Conservation (phyloP, 129 eudicot genomes). For the Calendula officinalis region DNA sequence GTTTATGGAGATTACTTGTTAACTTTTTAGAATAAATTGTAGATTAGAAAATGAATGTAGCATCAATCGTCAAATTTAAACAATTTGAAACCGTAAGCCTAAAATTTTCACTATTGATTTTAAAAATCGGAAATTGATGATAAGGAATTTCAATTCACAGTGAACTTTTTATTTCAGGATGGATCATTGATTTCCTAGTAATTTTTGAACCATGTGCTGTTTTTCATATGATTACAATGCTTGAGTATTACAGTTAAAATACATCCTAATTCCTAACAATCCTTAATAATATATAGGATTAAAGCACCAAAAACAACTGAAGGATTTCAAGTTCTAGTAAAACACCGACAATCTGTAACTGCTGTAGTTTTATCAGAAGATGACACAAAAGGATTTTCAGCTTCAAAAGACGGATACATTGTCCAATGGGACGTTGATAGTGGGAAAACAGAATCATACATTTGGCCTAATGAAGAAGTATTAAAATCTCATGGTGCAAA, state of each 20-base stretch:
- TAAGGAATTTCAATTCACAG: neutral
- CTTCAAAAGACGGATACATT: conserved; percentile 88
- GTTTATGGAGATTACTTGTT: too few relatives aligned
- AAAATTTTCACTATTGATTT: too few relatives aligned
- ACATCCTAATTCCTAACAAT: too few relatives aligned
- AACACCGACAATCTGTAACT: conserved; percentile 89
- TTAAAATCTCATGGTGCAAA: conserved; percentile 77
- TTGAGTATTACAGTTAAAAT: too few relatives aligned
- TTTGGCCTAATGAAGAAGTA: conserved; percentile 77
- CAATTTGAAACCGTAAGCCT: too few relatives aligned
- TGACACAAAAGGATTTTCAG: conserved; percentile 77
- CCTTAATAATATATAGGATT: conserved; percentile 42
- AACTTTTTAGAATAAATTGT: too few relatives aligned
- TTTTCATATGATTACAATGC: too few relatives aligned
- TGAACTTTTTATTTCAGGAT: neutral
- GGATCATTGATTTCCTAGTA: too few relatives aligned
- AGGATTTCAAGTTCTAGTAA: conserved; percentile 57
- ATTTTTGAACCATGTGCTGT: too few relatives aligned
- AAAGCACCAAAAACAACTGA: conserved; percentile 52
- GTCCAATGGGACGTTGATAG: conserved; percentile 76
- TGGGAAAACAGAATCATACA: conserved; percentile 62
- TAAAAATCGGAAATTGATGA: too few relatives aligned
- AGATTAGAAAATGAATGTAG: too few relatives aligned
- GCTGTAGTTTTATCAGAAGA: conserved; percentile 82
- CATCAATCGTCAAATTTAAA: too few relatives aligned